Evolutionary conservation across 2,329 filamentous ascomycete genomes (phyloP).

Genomic region (Aspergillus nomiae): DNA sequence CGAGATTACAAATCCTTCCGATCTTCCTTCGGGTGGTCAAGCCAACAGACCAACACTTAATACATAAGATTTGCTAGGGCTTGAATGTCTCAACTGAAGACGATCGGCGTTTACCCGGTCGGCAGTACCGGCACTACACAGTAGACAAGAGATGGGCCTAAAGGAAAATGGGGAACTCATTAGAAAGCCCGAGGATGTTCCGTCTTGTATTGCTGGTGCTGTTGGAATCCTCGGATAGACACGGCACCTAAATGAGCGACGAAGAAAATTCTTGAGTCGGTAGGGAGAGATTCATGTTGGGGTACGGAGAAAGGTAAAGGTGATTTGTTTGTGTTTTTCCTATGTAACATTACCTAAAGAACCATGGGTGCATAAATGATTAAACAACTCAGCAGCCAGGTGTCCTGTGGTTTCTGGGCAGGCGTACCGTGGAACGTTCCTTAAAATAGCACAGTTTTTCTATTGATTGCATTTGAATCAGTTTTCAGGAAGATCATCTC

Average conservation of each 20-base stretch:
- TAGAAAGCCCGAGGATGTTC: slow-evolving; percentile 1
- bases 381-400: background rate
- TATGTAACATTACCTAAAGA: background rate
- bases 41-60: background rate
- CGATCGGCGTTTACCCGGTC: background rate
- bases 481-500: slow-evolving; percentile 1
- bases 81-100: slow-evolving; percentile 1
- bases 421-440: slow-evolving; percentile 7
- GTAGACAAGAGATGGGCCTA: background rate
- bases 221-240: background rate
- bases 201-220: background rate
- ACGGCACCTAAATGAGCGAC: background rate
- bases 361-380: background rate
- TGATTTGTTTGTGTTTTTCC: background rate
- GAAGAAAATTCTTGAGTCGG: background rate
- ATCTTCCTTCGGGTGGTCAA: background rate
- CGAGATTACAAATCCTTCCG: background rate
- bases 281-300: background rate
- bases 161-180: background rate
- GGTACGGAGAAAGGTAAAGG: background rate
- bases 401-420: background rate
- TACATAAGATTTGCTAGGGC: background rate
- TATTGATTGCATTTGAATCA: background rate
- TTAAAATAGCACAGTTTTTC: slow-evolving; percentile 12
- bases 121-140: background rate